These are phyloP conservation scores for Vitis hybrid DNA, from an alignment of 177 flowering plant species.

Conservation along the genomic window DNA sequence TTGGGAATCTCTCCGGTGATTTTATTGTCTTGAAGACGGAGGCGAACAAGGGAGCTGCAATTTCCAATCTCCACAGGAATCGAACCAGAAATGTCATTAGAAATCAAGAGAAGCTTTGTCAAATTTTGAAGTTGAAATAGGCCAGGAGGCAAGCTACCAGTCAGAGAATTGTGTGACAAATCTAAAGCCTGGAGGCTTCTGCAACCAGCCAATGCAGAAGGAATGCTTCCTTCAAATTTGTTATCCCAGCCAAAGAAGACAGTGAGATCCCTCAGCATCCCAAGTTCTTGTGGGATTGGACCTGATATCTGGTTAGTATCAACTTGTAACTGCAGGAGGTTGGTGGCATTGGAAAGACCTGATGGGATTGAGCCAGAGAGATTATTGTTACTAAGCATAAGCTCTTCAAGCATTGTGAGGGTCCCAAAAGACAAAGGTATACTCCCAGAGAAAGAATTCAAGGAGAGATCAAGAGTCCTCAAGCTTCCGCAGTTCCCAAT, in stretches of 20 bases:
- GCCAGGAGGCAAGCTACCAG: conserved; percentile 62
- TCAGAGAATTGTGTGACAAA: conserved; percentile 68
- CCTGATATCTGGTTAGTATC: conserved; percentile 80
- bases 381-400: conserved; percentile 82
- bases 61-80: conserved; percentile 65
- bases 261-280: conserved; percentile 37
- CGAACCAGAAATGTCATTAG: conserved; percentile 68
- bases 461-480: conserved; percentile 60
- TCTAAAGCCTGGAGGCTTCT: conserved; percentile 64
- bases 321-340: conserved; percentile 63
- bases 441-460: conserved; percentile 67
- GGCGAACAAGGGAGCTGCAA: conserved; percentile 53
- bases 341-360: conserved; percentile 55
- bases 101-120: conserved; percentile 66
- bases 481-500: conserved; percentile 70
- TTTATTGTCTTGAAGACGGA: conserved; percentile 56
- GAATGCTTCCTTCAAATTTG: conserved; percentile 76
- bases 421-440: conserved; percentile 66
- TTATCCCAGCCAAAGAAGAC: conserved; percentile 83
- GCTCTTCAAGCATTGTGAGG: conserved; percentile 55
- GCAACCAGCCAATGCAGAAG: conserved; percentile 52
- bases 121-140: conserved; percentile 62
- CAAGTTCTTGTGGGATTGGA: conserved; percentile 61
- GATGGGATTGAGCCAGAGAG: conserved; percentile 80
- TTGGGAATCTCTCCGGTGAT: conserved; percentile 65